Base-by-base conservation (phyloP, 2,329 filamentous ascomycete genomes). In the Exophiala phaeomuriformis region DNA sequence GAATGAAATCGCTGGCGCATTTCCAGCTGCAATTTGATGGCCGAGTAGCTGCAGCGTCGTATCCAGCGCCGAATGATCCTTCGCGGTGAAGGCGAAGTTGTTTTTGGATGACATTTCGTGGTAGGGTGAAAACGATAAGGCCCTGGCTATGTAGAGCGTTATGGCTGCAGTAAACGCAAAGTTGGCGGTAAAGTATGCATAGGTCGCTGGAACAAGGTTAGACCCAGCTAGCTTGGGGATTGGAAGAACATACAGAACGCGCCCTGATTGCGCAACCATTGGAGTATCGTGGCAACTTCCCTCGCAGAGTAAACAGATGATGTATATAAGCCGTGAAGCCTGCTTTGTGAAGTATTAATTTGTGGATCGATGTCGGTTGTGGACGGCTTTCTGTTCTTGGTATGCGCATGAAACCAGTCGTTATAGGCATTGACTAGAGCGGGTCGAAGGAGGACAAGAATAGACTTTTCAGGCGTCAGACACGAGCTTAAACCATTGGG, bases 111-210 rank as follows among this genome's bases (percentile, higher is more conserved):
- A 6, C 7, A 9, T 9, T 27, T 41, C 39, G 3, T 27, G 39
- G 9, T 41, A 41, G 10, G 28, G 12, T 5, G 12, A 12, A 5
- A 28, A 41, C 10, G 39, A 27, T 27, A 41, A 27, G 9, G 37
- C 33, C 30, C 43, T 42, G 10, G 50, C 51, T 33, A 56, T 30
- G 28, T 56, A 41, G 2, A 56, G 47, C n/a, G 35, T 33, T 31
- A 56, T 51, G 29, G 54, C 50, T 4, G 54, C 47, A 8, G 46
- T 56, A 28, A 56, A 56, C 12, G 54, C 50, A 43, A 48, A 56
- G 47, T 50, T 56, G 28, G 54, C 54, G 39, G 33, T 43, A 33
- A 56, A 56, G 43, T 56, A 56, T 8, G 54, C 44, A 49, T 56
- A 49, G 9, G 37, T 53, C 10, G 47, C 54, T 56, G 31, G 6